Conservation (phyloP, 345 rosid genomes). For the Pistacia vera region DNA sequence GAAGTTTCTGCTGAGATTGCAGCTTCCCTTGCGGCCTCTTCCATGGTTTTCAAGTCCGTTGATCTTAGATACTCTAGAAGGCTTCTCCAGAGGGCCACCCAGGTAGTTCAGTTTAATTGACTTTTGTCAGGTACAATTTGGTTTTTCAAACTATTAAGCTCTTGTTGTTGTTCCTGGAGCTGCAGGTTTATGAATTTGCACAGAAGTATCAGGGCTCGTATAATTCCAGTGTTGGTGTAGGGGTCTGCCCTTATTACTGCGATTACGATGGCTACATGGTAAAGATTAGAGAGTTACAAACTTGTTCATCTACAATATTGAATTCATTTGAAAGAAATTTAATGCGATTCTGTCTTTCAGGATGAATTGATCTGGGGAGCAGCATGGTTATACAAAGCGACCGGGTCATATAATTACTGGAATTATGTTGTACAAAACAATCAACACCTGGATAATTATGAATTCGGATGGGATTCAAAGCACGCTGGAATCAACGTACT, state of each 20-base stretch:
- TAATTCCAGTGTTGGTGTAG: constrained; percentile 35
- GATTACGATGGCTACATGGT: constrained; percentile 61
- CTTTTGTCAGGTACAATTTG: background rate
- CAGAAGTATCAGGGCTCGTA: constrained; percentile 63
- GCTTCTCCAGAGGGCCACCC: constrained; percentile 49
- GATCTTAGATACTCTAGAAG: constrained; percentile 39
- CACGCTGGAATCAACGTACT: constrained; percentile 69
- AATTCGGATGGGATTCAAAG: constrained; percentile 89
- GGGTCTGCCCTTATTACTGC: constrained; percentile 84
- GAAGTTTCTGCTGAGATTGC: constrained; percentile 84
- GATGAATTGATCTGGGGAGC: constrained; percentile 95
- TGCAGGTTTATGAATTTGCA: constrained; percentile 71
- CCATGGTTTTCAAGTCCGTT: constrained; percentile 51
- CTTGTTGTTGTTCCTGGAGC: background rate
- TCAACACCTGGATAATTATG: constrained; percentile 17
- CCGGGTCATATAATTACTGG: constrained; percentile 44
- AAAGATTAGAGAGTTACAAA: background rate
- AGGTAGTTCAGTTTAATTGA: constrained; percentile 14
- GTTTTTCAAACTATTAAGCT: background rate
- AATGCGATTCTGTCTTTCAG: constrained; percentile 29
- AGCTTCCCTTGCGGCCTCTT: constrained; percentile 83
- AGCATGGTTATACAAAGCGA: constrained; percentile 75
- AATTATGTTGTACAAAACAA: constrained; percentile 30
- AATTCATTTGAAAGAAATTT: background rate
- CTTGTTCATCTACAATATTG: no score